Percentiles rank a stretch among this genome's conserved stretches.
Evolutionary conservation across 495 filamentous ascomycete species (phyloP).

Genomic region (Penicillium pancosmium): DNA sequence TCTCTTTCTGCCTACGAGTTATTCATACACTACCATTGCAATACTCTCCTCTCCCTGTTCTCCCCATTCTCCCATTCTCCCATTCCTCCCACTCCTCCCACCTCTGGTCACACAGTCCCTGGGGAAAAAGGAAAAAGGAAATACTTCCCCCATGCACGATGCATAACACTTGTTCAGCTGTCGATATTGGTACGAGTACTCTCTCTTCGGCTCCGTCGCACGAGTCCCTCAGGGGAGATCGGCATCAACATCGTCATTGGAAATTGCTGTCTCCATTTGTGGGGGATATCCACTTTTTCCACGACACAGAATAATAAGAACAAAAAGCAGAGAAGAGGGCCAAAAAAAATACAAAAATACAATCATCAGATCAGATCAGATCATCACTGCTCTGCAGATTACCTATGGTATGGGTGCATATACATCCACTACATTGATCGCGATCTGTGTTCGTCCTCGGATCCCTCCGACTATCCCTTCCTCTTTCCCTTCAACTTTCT

Average conservation of each 20-base stretch:
- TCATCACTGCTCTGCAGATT: no score
- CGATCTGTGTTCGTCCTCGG: background rate
- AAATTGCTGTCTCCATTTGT: slow-evolving; percentile 7
- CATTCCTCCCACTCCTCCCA: background rate
- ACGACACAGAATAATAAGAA: background rate
- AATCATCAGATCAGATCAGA: background rate
- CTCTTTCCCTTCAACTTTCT: background rate
- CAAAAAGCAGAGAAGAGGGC: background rate
- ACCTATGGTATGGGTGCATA: no score
- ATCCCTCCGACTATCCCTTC: background rate
- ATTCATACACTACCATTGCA: no score
- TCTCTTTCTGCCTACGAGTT: background rate
- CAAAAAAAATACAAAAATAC: background rate
- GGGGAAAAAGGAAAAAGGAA: no score
- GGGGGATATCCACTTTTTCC: slow-evolving; percentile 5
- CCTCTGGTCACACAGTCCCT: background rate
- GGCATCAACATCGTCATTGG: slow-evolving; percentile 8
- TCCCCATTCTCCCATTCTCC: background rate
- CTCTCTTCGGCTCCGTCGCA: background rate
- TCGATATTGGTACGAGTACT: no score
- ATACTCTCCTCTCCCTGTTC: background rate
- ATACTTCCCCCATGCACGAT: background rate
- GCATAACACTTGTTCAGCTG: background rate
- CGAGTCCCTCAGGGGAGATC: slow-evolving; percentile 6
- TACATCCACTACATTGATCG: no score